Evolutionary conservation across 495 filamentous ascomycete species (phyloP), one percentile per base, ranked within the genome.

Genomic region (Xylaria acuta): DNA sequence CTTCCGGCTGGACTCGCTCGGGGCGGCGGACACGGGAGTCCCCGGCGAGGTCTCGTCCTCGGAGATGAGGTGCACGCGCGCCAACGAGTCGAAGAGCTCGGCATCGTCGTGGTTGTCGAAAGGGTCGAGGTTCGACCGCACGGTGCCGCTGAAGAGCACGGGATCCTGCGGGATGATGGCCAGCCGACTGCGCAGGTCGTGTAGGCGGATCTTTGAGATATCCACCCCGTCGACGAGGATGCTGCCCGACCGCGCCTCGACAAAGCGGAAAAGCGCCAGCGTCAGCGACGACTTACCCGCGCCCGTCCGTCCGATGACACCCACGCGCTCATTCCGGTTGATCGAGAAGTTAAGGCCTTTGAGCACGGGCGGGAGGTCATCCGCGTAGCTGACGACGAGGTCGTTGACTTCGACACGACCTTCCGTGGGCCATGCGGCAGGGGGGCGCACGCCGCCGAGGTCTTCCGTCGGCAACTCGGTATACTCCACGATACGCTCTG

Each of bases 111-210:
- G 89, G 67, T 94, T 83, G 54, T 91, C 84, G 75, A 95, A 94
- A 0, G 94, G 89, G 76, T 97, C 94, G 30, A 97, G 87, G 74
- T 97, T 97, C 20, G 86, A 88, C 53, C 94, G 88, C 43, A 97
- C 83, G 5, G 94, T 96, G 20, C 95, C 95, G 2, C 92, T 92
- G 83, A 97, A 97, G 0, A 97, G 85, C 3, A 95, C 92, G 0
- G 93, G 93, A 72, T 97, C 93, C 72, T 95, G 93, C 0, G 93
- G 93, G 53, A 97, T 97, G 77, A 97, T 95, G 40, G 92, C 92
- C 0, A 97, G 82, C 0, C 93, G 86, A 43, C 90, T 91, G 6
- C 93, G 88, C 1, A 95, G 86, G 56, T 91, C 88, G 20, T 93
- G 89, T 0, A 95, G 85, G 32, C 88, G 90, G 75, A 97, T 89